phyloP scores from a whole-genome alignment of 1,139 yeast genomes.

The Wickerhamiella infanticola region DNA sequence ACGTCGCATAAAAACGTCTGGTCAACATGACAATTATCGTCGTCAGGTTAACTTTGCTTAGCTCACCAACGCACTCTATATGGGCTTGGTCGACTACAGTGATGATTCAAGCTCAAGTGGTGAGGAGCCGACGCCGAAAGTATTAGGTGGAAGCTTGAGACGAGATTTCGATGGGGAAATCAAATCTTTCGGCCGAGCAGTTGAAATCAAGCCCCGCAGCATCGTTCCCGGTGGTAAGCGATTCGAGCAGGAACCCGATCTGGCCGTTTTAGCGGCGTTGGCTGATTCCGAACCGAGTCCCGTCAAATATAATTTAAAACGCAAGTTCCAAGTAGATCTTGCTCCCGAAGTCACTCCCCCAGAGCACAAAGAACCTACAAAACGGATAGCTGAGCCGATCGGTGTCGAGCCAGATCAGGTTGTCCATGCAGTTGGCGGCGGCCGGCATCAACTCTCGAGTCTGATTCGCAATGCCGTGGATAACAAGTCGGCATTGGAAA shows the following conservation, averaged over 20 bases:
- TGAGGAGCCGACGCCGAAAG: not conserved
- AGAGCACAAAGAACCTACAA: not conserved
- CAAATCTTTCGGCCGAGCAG: not conserved
- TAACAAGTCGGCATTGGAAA: constrained; percentile 20
- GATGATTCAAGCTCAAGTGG: constrained; percentile 9
- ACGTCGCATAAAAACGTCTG: not conserved
- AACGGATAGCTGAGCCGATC: not conserved
- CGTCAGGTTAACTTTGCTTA: not conserved
- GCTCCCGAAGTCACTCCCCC: not conserved
- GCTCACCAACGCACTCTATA: not conserved
- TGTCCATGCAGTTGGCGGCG: constrained; percentile 18
- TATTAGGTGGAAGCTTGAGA: not conserved
- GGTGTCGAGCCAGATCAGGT: constrained; percentile 9
- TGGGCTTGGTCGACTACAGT: constrained; percentile 15
- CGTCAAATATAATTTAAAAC: not conserved
- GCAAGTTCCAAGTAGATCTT: not conserved
- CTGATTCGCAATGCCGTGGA: constrained; percentile 19
- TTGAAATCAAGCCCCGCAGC: not conserved
- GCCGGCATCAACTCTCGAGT: constrained; percentile 19
- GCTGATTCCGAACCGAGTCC: not conserved
- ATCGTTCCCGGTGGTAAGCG: not conserved
- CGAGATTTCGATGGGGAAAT: not conserved
- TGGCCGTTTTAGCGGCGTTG: not conserved
- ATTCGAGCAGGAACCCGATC: not conserved
- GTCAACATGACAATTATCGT: not conserved